These are phyloP conservation scores for Phytophthora boehmeriae DNA, from an alignment of 352 stramenopile genomes.

Conservation along the genomic window DNA sequence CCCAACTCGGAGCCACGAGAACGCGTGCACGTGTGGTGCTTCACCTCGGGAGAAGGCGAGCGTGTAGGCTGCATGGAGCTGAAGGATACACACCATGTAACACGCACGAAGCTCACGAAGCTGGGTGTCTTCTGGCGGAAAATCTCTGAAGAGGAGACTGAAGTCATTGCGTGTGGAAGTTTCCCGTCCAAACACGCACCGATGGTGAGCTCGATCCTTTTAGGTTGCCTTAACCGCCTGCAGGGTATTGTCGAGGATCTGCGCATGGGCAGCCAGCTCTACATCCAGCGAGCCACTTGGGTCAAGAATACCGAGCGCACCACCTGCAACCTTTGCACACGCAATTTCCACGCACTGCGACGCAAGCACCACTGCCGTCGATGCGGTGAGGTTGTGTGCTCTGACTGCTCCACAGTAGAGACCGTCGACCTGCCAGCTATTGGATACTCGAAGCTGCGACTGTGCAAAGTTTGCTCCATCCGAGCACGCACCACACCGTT, in stretches of 20 bases:
- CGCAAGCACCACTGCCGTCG: constrained; percentile 86
- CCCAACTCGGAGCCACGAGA: constrained; percentile 62
- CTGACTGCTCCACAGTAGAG: constrained; percentile 77
- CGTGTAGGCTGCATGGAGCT: constrained; percentile 80
- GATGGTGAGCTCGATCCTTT: constrained; percentile 54
- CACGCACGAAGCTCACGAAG: constrained; percentile 62
- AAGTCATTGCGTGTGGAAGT: constrained; percentile 81
- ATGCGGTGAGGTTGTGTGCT: constrained; percentile 83
- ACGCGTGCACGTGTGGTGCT: constrained; percentile 75
- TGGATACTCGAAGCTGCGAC: constrained; percentile 75
- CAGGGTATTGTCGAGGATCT: constrained; percentile 78
- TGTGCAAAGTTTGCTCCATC: constrained; percentile 84
- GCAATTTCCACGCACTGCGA: constrained; percentile 76
- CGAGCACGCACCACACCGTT: constrained; percentile 76
- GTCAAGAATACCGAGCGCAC: constrained; percentile 76
- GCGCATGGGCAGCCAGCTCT: constrained; percentile 74
- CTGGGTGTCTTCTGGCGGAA: constrained; percentile 78
- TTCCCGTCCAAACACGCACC: constrained; percentile 77
- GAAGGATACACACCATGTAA: constrained; percentile 71
- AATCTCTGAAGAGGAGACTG: constrained; percentile 69
- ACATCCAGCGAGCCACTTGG: constrained; percentile 77
- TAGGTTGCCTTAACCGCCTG: constrained; percentile 57
- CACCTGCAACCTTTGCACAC: constrained; percentile 76
- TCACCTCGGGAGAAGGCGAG: constrained; percentile 74
- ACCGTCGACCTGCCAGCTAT: constrained; percentile 75